Percentiles rank a stretch among this genome's conserved stretches.
Evolutionary conservation across 1,139 yeast species (phyloP).

Genomic region (Kluyveromyces sp.): DNA sequence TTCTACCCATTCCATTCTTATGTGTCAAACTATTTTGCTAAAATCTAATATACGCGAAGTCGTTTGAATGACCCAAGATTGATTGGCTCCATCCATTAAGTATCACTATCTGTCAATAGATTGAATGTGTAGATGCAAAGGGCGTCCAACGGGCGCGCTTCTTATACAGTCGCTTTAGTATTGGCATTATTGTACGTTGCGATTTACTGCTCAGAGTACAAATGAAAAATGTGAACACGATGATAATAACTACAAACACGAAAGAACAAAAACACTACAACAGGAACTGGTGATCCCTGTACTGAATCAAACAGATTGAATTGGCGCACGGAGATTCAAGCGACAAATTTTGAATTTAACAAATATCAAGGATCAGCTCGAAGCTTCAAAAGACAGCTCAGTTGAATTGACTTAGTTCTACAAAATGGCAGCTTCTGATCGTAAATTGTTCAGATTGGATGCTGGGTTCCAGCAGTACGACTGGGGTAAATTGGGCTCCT

Average conservation of each 20-base stretch:
- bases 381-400: neutral
- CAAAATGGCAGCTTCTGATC: neutral
- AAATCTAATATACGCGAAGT: neutral
- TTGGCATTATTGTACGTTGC: no score
- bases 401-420: neutral
- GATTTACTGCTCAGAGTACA: no score
- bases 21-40: neutral
- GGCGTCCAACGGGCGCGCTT: no score
- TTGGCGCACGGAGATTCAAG: neutral
- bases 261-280: no score
- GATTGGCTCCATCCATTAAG: neutral
- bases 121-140: neutral
- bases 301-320: constrained; percentile 3
- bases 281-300: no score
- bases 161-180: neutral
- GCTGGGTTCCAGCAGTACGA: constrained; percentile 59
- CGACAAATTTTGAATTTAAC: neutral
- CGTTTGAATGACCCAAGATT: no score
- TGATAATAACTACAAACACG: neutral
- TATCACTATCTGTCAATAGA: neutral
- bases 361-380: no score
- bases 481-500: constrained; percentile 82
- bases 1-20: constrained; percentile 35
- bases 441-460: constrained; percentile 33
- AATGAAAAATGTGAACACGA: constrained; percentile 1